These are phyloP conservation scores for Botryotinia calthae DNA, from an alignment of 2,329 filamentous ascomycete species.

Conservation along the genomic window DNA sequence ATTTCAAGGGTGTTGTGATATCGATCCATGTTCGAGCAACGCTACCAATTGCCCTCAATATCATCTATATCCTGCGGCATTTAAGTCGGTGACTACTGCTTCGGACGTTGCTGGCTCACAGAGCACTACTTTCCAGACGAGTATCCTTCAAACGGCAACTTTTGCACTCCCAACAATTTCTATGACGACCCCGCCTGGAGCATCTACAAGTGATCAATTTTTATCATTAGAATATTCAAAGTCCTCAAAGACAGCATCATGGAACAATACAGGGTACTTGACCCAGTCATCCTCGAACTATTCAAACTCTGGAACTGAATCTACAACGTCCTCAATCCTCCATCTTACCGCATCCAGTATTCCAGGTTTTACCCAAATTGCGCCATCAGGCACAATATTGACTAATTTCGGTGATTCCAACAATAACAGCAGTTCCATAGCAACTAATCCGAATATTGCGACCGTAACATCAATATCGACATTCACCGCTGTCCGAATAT, in stretches of 20 bases:
- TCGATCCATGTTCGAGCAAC: slow-evolving; percentile 20
- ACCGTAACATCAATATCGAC: background rate
- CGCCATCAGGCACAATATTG: background rate
- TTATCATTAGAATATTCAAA: background rate
- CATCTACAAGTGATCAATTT: background rate
- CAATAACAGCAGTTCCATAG: background rate
- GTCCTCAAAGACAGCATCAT: background rate
- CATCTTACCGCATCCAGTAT: background rate
- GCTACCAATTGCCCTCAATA: background rate
- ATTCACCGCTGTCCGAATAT: slow-evolving; percentile 6
- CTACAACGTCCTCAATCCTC: background rate
- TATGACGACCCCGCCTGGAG: background rate
- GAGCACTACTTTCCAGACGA: background rate
- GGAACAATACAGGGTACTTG: background rate
- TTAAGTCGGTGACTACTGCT: background rate
- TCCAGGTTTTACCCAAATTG: background rate
- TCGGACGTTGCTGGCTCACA: background rate
- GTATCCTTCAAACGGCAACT: background rate
- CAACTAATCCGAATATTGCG: too few species aligned
- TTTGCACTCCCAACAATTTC: background rate
- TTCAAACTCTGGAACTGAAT: background rate
- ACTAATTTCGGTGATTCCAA: too few species aligned
- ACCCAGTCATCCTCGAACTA: background rate
- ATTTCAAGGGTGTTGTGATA: slow-evolving; percentile 26
- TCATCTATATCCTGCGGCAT: slow-evolving; percentile 1